These are phyloP conservation scores for Hypseocharis bilobata DNA, from an alignment of 441 rosid species.

Conservation along the genomic window DNA sequence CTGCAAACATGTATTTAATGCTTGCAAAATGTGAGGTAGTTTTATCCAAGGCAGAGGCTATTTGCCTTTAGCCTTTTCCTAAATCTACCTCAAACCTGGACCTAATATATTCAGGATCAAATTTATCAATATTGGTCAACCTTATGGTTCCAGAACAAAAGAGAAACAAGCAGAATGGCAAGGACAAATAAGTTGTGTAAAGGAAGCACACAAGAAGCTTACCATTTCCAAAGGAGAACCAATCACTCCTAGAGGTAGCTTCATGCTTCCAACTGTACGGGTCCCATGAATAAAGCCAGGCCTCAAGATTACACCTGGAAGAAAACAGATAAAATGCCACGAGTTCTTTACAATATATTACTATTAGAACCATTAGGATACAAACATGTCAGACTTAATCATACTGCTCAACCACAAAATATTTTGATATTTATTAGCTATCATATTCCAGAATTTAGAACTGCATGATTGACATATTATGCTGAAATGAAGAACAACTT, in stretches of 20 bases:
- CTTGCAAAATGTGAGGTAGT: no score
- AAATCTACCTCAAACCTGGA: no score
- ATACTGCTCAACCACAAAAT: background rate
- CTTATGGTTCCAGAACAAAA: background rate
- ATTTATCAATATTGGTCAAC: background rate
- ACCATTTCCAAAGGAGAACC: constrained; percentile 85
- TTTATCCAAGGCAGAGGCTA: no score
- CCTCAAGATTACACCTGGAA: constrained; percentile 79
- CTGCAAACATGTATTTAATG: background rate
- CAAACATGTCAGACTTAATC: background rate
- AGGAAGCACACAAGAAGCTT: background rate
- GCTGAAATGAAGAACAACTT: background rate
- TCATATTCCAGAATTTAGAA: background rate
- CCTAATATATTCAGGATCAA: background rate
- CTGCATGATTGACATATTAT: background rate
- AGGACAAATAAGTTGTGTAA: background rate
- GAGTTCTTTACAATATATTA: background rate
- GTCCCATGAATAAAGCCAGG: constrained; percentile 93
- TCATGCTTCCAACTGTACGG: constrained; percentile 59
- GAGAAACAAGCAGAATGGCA: constrained; percentile 5
- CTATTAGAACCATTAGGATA: no score
- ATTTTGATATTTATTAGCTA: background rate
- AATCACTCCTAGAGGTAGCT: constrained; percentile 56
- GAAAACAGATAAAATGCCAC: constrained; percentile 6
- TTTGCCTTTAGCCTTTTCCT: no score